Conservation (phyloP, 2,329 filamentous ascomycete genomes). For the Calonectria pseudoreteaudii region DNA sequence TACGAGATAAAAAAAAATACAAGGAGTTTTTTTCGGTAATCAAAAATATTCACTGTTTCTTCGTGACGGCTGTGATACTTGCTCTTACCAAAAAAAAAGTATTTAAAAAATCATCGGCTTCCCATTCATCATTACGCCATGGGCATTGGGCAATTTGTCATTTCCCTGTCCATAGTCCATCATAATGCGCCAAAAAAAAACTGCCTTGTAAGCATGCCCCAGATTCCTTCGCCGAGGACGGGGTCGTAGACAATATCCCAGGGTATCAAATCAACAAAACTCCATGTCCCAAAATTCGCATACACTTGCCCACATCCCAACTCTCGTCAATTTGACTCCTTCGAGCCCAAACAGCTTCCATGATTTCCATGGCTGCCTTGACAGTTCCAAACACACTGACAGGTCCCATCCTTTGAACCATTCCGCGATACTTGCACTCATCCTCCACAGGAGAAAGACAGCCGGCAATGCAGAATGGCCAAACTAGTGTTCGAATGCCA, state of each 20-base stretch:
- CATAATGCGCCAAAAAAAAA: conserved; percentile 6
- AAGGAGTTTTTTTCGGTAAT: conserved; percentile 15
- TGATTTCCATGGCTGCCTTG: conserved; percentile 56
- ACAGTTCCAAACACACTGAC: conserved; percentile 60
- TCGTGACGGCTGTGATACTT: neutral
- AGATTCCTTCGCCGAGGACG: neutral
- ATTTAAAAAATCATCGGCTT: neutral
- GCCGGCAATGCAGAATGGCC: conserved; percentile 57
- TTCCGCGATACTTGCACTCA: conserved; percentile 55
- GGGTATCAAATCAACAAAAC: conserved; percentile 53
- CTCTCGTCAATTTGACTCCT: conserved; percentile 53
- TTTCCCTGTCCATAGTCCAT: neutral
- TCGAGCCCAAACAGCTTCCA: conserved; percentile 60
- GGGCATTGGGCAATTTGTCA: neutral
- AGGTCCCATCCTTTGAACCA: conserved; percentile 55
- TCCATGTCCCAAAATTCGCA: conserved; percentile 54
- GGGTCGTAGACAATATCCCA: neutral
- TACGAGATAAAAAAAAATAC: conserved; percentile 29
- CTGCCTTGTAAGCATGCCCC: neutral
- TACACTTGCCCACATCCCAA: conserved; percentile 58
- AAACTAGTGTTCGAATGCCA: conserved; percentile 52
- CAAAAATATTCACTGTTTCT: neutral
- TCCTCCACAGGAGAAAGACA: conserved; percentile 54
- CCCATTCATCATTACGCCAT: conserved; percentile 11
- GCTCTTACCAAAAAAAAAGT: neutral